Evolutionary conservation across 116 monocot species (phyloP).

Genomic region (Papilionanthe hybrid): DNA sequence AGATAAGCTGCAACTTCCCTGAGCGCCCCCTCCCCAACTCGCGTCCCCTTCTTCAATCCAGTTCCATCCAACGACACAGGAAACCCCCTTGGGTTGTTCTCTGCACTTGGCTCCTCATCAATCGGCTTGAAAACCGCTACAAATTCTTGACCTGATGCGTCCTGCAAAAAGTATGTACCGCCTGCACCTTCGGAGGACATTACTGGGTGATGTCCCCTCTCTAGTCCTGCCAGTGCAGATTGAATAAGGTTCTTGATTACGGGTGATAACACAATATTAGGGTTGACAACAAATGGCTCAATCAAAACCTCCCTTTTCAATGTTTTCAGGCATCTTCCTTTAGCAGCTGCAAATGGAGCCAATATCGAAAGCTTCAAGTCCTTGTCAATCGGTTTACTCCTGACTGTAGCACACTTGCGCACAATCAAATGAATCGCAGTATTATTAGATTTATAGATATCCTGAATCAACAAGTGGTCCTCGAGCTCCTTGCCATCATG

Average conservation of each 20-base stretch:
- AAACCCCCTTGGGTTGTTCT: constrained; percentile 73
- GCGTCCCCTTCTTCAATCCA: constrained; percentile 82
- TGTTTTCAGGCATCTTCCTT: constrained; percentile 4
- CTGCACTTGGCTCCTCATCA: constrained; percentile 87
- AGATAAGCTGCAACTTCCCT: constrained; percentile 93
- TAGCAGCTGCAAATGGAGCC: constrained; percentile 7
- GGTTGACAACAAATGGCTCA: constrained; percentile 58
- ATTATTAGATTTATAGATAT: constrained; percentile 46
- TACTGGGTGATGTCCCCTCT: constrained; percentile 57
- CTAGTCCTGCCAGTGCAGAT: constrained; percentile 48
- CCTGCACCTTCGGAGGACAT: constrained; percentile 77
- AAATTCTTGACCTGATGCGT: constrained; percentile 41
- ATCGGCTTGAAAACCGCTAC: constrained; percentile 82
- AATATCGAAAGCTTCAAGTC: constrained; percentile 47
- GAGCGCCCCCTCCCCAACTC: constrained; percentile 78
- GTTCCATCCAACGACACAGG: constrained; percentile 67
- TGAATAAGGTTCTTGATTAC: constrained; percentile 36
- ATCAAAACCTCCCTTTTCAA: constrained; percentile 20
- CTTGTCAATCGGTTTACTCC: constrained; percentile 34
- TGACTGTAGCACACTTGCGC: constrained; percentile 43
- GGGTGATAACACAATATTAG: constrained; percentile 34
- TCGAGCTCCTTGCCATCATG: constrained; percentile 74
- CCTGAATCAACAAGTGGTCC: constrained; percentile 48
- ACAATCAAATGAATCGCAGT: constrained; percentile 59
- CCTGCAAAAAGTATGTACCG: constrained; percentile 80